These are phyloP conservation scores for Syzygium aromaticum DNA, from an alignment of 345 rosid genomes.

Conservation along the genomic window DNA sequence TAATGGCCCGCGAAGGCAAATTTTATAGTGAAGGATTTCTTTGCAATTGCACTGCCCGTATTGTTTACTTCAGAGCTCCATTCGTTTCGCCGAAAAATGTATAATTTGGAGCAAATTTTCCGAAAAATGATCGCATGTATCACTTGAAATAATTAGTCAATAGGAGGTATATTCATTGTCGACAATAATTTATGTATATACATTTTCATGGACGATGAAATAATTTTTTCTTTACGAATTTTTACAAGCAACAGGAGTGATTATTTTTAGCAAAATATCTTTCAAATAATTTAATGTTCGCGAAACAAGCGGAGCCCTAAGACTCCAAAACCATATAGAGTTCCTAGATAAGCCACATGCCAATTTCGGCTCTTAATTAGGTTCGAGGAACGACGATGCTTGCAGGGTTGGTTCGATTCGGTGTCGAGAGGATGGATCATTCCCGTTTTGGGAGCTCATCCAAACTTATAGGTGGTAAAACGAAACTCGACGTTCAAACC, in stretches of 20 bases:
- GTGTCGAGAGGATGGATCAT: not conserved
- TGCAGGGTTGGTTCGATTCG: not conserved
- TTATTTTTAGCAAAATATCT: too few relatives aligned
- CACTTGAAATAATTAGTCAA: too few relatives aligned
- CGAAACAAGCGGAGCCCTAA: too few relatives aligned
- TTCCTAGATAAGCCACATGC: not conserved
- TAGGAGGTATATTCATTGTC: too few relatives aligned
- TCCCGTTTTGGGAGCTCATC: not conserved
- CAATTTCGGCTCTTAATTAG: not conserved
- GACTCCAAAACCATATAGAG: not conserved
- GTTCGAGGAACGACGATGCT: not conserved
- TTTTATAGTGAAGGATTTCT: not conserved
- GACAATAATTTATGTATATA: too few relatives aligned
- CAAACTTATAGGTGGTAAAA: not conserved
- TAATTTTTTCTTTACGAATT: too few relatives aligned
- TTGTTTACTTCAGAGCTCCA: not conserved
- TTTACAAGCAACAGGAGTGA: too few relatives aligned
- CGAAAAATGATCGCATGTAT: too few relatives aligned
- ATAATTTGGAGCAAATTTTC: too few relatives aligned
- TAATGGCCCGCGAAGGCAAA: not conserved
- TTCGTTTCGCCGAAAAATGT: too few relatives aligned
- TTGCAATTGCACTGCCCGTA: not conserved
- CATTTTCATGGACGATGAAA: too few relatives aligned
- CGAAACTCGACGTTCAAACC: not conserved
- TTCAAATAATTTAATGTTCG: too few relatives aligned